These are phyloP conservation scores for Gracilariopsis chorda DNA, from an alignment of 23 red algal species.

Conservation along the genomic window DNA sequence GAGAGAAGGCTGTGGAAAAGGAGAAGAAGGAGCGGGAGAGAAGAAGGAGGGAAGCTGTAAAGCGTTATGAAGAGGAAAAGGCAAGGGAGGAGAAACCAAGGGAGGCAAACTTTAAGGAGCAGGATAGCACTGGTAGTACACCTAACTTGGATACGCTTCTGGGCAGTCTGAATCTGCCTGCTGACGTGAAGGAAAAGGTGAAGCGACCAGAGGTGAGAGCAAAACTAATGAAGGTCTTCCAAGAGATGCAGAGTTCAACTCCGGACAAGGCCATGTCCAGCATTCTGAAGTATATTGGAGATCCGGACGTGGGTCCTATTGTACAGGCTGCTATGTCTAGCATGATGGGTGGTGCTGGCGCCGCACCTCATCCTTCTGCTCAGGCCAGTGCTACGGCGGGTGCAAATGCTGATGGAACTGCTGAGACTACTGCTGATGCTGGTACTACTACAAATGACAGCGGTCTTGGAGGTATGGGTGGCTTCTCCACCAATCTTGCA, in stretches of 20 bases:
- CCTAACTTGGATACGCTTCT: constrained; percentile 5
- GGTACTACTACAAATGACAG: neutral
- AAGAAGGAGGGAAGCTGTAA: neutral
- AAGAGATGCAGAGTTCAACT: neutral
- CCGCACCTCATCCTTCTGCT: neutral
- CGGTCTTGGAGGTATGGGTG: neutral
- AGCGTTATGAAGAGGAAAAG: constrained; percentile 52
- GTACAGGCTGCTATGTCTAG: constrained; percentile 16
- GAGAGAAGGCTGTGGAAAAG: neutral
- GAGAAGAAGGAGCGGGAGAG: constrained; percentile 29
- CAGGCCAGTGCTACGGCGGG: neutral
- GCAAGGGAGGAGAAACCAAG: neutral
- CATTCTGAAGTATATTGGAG: constrained; percentile 44
- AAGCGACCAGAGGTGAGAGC: constrained; percentile 42
- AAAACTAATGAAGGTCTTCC: constrained; percentile 41
- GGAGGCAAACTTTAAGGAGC: neutral
- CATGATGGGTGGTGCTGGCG: constrained; percentile 32
- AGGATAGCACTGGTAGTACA: neutral
- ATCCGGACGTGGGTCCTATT: constrained; percentile 61
- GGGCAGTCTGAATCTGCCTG: constrained; percentile 21
- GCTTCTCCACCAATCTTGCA: neutral
- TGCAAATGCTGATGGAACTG: neutral
- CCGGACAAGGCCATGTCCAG: constrained; percentile 22
- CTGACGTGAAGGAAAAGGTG: constrained; percentile 43
- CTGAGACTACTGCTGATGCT: neutral